Evolutionary conservation across 768 basidiomycete species (phyloP).

Genomic region (Termitomyces bulborhizus): DNA sequence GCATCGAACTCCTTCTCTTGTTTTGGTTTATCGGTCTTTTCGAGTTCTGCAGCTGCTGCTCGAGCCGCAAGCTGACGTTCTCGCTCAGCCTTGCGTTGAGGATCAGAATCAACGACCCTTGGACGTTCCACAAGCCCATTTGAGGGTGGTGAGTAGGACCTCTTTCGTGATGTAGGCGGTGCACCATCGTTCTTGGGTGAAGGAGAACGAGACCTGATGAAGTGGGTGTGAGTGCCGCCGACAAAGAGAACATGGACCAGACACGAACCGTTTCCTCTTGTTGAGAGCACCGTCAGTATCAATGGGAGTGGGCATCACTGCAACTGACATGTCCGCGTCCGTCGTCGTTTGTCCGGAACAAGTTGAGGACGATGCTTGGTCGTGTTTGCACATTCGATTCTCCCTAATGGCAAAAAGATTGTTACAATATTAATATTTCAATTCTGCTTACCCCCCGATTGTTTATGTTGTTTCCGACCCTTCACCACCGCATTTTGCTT

Average conservation of each 20-base stretch:
- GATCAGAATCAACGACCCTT: slow-evolving; percentile 67
- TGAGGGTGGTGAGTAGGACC: slow-evolving; percentile 37
- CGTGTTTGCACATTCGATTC: slow-evolving; percentile 13
- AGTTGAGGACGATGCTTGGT: slow-evolving; percentile 13
- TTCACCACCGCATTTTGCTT: neutral
- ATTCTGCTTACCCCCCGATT: too few species aligned
- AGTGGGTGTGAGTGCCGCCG: slow-evolving; percentile 3
- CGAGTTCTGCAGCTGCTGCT: slow-evolving; percentile 62
- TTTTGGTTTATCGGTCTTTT: slow-evolving; percentile 50
- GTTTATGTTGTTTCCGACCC: neutral
- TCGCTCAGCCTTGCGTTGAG: slow-evolving; percentile 66
- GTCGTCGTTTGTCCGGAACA: slow-evolving; percentile 2
- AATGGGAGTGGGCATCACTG: slow-evolving; percentile 24
- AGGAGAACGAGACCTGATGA: slow-evolving; percentile 42
- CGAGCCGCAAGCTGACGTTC: slow-evolving; percentile 75
- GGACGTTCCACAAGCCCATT: slow-evolving; percentile 21
- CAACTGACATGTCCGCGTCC: slow-evolving; percentile 32
- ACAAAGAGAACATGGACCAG: neutral
- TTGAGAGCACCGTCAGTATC: slow-evolving; percentile 25
- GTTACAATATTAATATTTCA: too few species aligned
- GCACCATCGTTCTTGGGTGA: slow-evolving; percentile 33
- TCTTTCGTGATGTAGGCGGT: slow-evolving; percentile 38
- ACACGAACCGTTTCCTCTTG: slow-evolving; percentile 44
- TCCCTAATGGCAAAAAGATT: neutral
- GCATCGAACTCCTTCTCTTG: slow-evolving; percentile 53